Evolutionary conservation across 345 rosid species (phyloP), one percentile per base, ranked within the genome.

Genomic region (Adansonia digitata): DNA sequence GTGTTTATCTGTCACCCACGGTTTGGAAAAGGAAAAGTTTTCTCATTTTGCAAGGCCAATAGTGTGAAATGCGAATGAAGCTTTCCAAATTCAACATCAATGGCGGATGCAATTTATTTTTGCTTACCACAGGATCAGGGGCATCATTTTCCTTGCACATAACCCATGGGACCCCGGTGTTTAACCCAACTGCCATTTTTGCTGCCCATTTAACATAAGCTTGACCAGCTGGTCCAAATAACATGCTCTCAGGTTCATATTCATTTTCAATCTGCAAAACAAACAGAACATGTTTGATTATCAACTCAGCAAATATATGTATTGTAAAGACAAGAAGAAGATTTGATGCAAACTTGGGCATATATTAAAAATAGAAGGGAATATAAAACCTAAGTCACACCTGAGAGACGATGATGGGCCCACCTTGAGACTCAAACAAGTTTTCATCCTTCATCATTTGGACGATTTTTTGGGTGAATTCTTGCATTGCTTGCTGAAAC

Each of bases 331-430:
- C 22, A 51, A 51, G 24, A 2, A 18, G 18, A 4, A n/a, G n/a
- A n/a, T 18, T 51, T n/a, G 35, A 27, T 26, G 31, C 31, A 55
- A n/a, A n/a, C n/a, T n/a, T n/a, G n/a, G n/a, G n/a, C n/a, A n/a
- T n/a, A n/a, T n/a, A n/a, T n/a, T n/a, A n/a, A n/a, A n/a, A n/a
- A n/a, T n/a, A n/a, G n/a, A n/a, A n/a, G n/a, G n/a, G n/a, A n/a
- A n/a, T n/a, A n/a, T n/a, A n/a, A n/a, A 45, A 15, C 14, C 48
- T 45, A 45, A 45, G 49, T n/a, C 77, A 76, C 66, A 91, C 97
- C 88, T 92, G 97, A 72, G 97, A 90, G n/a, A 92, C 86, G 69
- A 90, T 92, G 72, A 92, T 92, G 17, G 97, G 94, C 29, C 94
- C 97, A 71, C 97, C 97, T 88, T 92, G 93, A 51, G 93, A 88